Evolutionary conservation across 257 asterid genomes (phyloP).

Genomic region (Cinchona pubescens): DNA sequence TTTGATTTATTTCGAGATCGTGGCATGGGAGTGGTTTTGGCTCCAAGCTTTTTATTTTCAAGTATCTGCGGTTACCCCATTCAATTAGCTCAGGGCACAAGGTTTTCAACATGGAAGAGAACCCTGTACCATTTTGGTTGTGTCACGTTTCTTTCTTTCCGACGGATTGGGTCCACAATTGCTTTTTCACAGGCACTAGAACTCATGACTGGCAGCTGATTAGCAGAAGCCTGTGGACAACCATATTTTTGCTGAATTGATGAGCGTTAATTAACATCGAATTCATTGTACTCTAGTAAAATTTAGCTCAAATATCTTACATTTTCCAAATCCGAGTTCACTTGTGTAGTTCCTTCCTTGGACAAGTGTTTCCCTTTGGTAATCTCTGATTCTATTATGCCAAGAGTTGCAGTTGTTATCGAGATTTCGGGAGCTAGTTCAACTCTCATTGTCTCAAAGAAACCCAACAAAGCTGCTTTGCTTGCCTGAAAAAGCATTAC

Average conservation of each 20-base stretch:
- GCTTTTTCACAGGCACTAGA: constrained; percentile 23
- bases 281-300: not conserved
- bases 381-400: constrained; percentile 25
- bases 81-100: constrained; percentile 17
- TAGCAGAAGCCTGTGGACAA: not conserved
- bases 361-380: constrained; percentile 18
- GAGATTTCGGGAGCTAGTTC: constrained; percentile 24
- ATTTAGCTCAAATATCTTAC: not conserved
- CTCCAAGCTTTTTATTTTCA: not conserved
- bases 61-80: not conserved
- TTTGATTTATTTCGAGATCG: not conserved
- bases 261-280: not conserved
- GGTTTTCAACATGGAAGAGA: not conserved
- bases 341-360: constrained; percentile 7
- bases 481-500: constrained; percentile 25
- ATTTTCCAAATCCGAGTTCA: not conserved
- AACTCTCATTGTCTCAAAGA: constrained; percentile 20
- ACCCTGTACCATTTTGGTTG: constrained; percentile 17
- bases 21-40: not conserved
- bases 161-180: constrained; percentile 18
- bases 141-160: constrained; percentile 16
- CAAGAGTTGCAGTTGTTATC: constrained; percentile 19
- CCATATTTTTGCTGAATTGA: not conserved
- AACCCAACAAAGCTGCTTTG: constrained; percentile 18
- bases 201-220: constrained; percentile 18